Conservation (phyloP, 2,329 filamentous ascomycete genomes). For the Chalara sp. region DNA sequence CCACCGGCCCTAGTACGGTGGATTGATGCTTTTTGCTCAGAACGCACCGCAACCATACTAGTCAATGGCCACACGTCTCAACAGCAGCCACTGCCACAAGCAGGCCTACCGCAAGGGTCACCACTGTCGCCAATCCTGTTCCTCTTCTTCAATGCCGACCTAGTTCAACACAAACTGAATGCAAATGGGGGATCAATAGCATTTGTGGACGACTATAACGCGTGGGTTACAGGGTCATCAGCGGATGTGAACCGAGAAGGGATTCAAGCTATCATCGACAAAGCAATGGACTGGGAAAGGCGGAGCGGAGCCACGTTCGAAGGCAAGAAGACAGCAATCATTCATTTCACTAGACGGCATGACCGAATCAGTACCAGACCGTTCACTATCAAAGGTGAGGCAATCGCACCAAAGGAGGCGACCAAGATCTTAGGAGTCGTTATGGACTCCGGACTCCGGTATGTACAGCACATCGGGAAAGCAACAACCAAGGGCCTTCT, state of each 20-base stretch:
- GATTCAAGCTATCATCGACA: constrained; percentile 21
- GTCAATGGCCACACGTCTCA: background rate
- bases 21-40: background rate
- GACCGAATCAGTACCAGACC: constrained; percentile 1
- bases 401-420: background rate
- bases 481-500: constrained; percentile 18
- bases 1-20: background rate
- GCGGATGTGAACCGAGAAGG: constrained; percentile 17
- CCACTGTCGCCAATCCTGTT: constrained; percentile 31
- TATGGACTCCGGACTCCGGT: constrained; percentile 19
- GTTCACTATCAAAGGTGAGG: constrained; percentile 7
- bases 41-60: background rate
- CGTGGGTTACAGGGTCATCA: constrained; percentile 9
- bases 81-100: background rate
- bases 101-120: constrained; percentile 26
- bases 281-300: constrained; percentile 18
- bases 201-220: constrained; percentile 24
- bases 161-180: constrained; percentile 20
- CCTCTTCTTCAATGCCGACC: constrained; percentile 25
- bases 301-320: constrained; percentile 22
- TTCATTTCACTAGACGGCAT: constrained; percentile 9
- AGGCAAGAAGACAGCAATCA: constrained; percentile 20
- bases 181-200: constrained; percentile 22
- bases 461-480: constrained; percentile 20
- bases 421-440: constrained; percentile 16